phyloP scores from a whole-genome alignment of 306 rosid genomes.

The Pterocarpus santalinus region DNA sequence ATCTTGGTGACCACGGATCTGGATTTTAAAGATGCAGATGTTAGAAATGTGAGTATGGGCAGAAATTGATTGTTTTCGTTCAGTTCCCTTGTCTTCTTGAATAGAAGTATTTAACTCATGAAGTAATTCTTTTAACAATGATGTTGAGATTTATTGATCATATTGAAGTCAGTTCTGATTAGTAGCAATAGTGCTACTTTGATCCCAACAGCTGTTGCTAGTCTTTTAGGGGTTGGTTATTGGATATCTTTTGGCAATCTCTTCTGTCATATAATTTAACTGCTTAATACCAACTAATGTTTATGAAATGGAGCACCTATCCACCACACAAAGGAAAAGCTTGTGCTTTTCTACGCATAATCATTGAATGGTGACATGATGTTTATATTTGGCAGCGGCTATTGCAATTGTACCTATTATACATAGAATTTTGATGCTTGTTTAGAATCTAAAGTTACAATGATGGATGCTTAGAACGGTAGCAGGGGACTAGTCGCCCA shows the following conservation, averaged over 20 bases:
- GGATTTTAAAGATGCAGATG: constrained; percentile 91
- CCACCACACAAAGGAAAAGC: background rate
- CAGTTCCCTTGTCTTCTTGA: background rate
- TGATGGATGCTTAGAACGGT: background rate
- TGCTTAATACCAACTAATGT: background rate
- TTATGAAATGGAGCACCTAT: constrained; percentile 8
- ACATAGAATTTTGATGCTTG: no score
- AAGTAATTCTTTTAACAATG: constrained; percentile 10
- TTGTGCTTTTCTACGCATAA: background rate
- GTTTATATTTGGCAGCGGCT: constrained; percentile 13
- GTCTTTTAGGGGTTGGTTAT: background rate
- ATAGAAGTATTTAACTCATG: constrained; percentile 6
- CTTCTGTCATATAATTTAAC: background rate
- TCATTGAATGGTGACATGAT: background rate
- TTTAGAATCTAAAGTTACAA: background rate
- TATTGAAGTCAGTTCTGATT: constrained; percentile 17
- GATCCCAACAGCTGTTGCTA: background rate
- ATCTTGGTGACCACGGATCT: constrained; percentile 93
- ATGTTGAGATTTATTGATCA: background rate
- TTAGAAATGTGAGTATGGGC: constrained; percentile 80
- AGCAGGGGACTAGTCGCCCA: background rate
- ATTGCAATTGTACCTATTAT: background rate
- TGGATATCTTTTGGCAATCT: background rate
- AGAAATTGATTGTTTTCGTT: constrained; percentile 29
- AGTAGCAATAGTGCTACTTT: constrained; percentile 11